A percentile compares a stretch with the other conserved stretches of the same genome.
Conservation (phyloP, 371 early-diverging fungal species). For the Globomyces sp. region DNA sequence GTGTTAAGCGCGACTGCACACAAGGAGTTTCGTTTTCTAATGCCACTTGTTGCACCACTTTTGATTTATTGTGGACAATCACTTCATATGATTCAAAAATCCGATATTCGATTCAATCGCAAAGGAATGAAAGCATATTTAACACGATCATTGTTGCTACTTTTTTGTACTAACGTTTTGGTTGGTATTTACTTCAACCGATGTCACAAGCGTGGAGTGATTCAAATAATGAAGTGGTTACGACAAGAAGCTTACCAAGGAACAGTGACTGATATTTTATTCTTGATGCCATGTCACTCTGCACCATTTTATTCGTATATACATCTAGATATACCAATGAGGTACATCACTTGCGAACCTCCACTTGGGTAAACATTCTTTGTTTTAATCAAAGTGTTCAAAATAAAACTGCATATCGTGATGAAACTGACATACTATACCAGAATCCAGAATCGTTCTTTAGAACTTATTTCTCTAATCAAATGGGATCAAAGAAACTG, state of each 20-base stretch:
- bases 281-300: slow-evolving; percentile 95
- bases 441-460: slow-evolving; percentile 63
- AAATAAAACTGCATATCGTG: slow-evolving; percentile 27
- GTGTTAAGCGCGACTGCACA: slow-evolving; percentile 78
- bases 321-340: slow-evolving; percentile 65
- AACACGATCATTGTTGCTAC: slow-evolving; percentile 22
- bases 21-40: slow-evolving; percentile 93
- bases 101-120: background rate
- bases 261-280: slow-evolving; percentile 50
- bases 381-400: background rate
- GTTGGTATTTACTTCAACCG: slow-evolving; percentile 66
- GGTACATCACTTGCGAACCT: slow-evolving; percentile 91
- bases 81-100: slow-evolving; percentile 35
- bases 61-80: slow-evolving; percentile 64
- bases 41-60: slow-evolving; percentile 76
- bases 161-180: slow-evolving; percentile 63
- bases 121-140: slow-evolving; percentile 2
- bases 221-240: slow-evolving; percentile 77
- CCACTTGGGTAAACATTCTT: slow-evolving; percentile 51
- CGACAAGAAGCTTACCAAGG: slow-evolving; percentile 43
- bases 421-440: slow-evolving; percentile 85
- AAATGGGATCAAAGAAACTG: background rate
- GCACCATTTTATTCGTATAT: slow-evolving; percentile 84
- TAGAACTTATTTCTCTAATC: slow-evolving; percentile 34
- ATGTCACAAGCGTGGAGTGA: slow-evolving; percentile 89